Conservation (phyloP, 441 rosid species). For the Rhodomyrtus psidioides region DNA sequence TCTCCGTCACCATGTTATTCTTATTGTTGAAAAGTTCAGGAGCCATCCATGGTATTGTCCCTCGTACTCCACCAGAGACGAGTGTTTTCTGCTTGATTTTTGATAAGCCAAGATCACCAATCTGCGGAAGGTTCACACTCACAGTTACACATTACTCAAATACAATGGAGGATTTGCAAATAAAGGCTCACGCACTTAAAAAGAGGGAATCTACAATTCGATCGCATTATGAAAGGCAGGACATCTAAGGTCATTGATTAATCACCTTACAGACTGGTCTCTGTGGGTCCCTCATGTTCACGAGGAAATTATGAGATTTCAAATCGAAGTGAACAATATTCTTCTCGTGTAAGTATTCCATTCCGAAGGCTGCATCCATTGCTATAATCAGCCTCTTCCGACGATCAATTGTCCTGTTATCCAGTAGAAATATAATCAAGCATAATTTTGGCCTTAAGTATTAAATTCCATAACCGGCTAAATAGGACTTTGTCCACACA, state of each 20-base stretch:
- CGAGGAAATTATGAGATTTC: slow-evolving; percentile 34
- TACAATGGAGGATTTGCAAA: not conserved
- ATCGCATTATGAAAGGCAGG: not conserved
- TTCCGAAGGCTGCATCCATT: slow-evolving; percentile 42
- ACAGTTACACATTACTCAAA: not conserved
- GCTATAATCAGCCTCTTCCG: slow-evolving; percentile 36
- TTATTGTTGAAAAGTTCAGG: slow-evolving; percentile 27
- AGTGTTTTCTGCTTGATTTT: slow-evolving; percentile 29
- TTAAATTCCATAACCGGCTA: not conserved
- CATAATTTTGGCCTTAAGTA: not conserved
- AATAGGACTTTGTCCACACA: not conserved
- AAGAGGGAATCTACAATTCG: not conserved
- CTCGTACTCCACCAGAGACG: slow-evolving; percentile 38
- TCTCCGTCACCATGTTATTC: slow-evolving; percentile 28
- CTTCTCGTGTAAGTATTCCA: slow-evolving; percentile 38
- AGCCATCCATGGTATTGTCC: slow-evolving; percentile 49
- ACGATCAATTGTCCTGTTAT: slow-evolving; percentile 29
- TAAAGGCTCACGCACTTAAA: not conserved
- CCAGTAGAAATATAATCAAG: not conserved
- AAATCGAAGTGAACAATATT: slow-evolving; percentile 37
- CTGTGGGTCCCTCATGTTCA: slow-evolving; percentile 30
- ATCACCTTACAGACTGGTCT: slow-evolving; percentile 38
- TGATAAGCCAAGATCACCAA: slow-evolving; percentile 44
- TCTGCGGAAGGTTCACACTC: slow-evolving; percentile 13
- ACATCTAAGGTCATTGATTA: not conserved